phyloP scores from a whole-genome alignment of 1,284 basidiomycete species.

The Austroboletus rostrupii region DNA sequence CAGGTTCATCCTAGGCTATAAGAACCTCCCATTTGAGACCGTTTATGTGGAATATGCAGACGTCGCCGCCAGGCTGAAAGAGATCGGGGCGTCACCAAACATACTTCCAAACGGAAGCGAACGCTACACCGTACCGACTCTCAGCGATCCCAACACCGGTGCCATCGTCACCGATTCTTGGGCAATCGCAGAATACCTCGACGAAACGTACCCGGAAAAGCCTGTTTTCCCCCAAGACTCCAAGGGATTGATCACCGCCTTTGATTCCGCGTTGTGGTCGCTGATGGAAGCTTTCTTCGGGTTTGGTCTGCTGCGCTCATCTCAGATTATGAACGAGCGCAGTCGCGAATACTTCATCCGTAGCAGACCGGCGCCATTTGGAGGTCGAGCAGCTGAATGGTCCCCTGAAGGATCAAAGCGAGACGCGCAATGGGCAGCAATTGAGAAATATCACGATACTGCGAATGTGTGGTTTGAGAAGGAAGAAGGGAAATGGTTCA shows the following conservation, averaged over 20 bases:
- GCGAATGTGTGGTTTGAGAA: conserved; percentile 18
- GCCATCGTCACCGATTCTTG: conserved; percentile 35
- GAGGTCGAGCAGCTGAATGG: conserved; percentile 15
- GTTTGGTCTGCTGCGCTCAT: conserved; percentile 16
- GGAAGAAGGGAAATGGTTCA: conserved; percentile 21
- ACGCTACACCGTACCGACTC: conserved; percentile 33
- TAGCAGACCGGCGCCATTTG: neutral
- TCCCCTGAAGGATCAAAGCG: conserved; percentile 23
- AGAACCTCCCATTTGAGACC: conserved; percentile 29
- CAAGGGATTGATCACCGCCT: conserved; percentile 30
- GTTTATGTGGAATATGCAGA: conserved; percentile 31
- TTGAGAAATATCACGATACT: conserved; percentile 11
- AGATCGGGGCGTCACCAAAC: conserved; percentile 26
- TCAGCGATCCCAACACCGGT: conserved; percentile 31
- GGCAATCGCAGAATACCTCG: conserved; percentile 42
- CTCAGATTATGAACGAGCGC: conserved; percentile 19
- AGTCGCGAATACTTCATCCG: conserved; percentile 15
- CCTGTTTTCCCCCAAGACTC: conserved; percentile 35
- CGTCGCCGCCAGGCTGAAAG: conserved; percentile 23
- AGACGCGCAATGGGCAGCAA: conserved; percentile 19
- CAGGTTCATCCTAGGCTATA: conserved; percentile 28
- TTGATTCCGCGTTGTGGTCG: conserved; percentile 17
- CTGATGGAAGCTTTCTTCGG: neutral
- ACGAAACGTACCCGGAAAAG: conserved; percentile 40
- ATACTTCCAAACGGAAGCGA: conserved; percentile 11